A percentile compares a stretch with the other conserved stretches of the same genome.
phyloP scores from a whole-genome alignment of 2,329 filamentous ascomycete genomes.

The Aspergillus candidus region DNA sequence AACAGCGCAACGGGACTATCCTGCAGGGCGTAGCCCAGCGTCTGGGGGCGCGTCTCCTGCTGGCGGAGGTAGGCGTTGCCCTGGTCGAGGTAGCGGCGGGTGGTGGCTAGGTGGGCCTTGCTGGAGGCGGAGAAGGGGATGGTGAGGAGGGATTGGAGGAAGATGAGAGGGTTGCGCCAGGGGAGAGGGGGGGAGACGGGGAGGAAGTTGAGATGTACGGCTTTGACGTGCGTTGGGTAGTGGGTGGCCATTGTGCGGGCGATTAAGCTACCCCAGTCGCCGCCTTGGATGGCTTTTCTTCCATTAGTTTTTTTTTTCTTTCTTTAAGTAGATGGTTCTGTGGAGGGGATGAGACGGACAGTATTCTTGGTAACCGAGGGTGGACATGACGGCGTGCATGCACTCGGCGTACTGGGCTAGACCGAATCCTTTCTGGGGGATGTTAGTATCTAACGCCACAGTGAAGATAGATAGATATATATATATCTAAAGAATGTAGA shows the following conservation, averaged over 20 bases:
- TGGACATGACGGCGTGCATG: conserved; percentile 62
- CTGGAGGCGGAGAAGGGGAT: conserved; percentile 25
- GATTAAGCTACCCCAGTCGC: conserved; percentile 64
- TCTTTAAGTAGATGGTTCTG: not conserved
- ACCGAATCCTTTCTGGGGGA: conserved; percentile 49
- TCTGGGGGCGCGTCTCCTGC: conserved; percentile 66
- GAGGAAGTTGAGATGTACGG: conserved; percentile 59
- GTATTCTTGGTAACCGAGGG: conserved; percentile 60
- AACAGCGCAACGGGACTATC: conserved; percentile 66
- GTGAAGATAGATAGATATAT: not conserved
- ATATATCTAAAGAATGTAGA: not conserved
- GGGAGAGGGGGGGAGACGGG: conserved; percentile 45
- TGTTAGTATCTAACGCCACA: not conserved
- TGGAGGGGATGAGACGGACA: conserved; percentile 28
- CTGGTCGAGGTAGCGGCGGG: conserved; percentile 18
- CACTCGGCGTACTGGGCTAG: conserved; percentile 58
- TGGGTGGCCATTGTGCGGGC: conserved; percentile 55
- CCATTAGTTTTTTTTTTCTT: not conserved
- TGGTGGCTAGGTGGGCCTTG: conserved; percentile 17
- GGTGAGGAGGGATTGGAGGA: conserved; percentile 28
- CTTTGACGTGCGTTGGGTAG: conserved; percentile 54
- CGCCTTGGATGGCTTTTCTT: conserved; percentile 49
- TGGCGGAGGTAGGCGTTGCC: conserved; percentile 49
- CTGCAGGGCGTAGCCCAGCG: conserved; percentile 61
- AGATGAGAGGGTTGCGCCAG: conserved; percentile 50